phyloP scores from a whole-genome alignment of 1,284 basidiomycete genomes.

The Pyrrhoderma noxium region DNA sequence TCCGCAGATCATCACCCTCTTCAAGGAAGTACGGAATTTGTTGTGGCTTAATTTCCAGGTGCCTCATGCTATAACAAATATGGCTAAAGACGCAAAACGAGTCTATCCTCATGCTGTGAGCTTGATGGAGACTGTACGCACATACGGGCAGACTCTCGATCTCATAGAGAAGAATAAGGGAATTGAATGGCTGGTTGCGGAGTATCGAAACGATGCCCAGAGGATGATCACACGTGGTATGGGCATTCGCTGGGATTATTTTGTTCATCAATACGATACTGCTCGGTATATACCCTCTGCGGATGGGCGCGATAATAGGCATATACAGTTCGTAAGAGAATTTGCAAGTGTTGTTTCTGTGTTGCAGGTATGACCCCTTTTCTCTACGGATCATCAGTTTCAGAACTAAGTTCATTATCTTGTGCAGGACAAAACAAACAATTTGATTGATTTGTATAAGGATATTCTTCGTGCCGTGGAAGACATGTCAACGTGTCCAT shows the following conservation, averaged over 20 bases:
- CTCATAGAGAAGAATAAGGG: constrained; percentile 84
- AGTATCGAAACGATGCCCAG: constrained; percentile 86
- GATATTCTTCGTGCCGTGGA: constrained; percentile 82
- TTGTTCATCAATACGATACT: constrained; percentile 87
- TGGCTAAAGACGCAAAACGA: constrained; percentile 96
- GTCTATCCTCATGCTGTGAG: constrained; percentile 98
- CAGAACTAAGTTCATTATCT: constrained; percentile 57
- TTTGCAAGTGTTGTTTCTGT: constrained; percentile 90
- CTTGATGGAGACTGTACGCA: constrained; percentile 96
- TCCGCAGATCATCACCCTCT: constrained; percentile 94
- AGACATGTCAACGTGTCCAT: constrained; percentile 82
- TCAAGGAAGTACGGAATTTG: constrained; percentile 96
- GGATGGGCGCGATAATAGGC: constrained; percentile 79
- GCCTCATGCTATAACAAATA: constrained; percentile 89
- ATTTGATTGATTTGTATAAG: constrained; percentile 85
- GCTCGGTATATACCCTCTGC: constrained; percentile 62
- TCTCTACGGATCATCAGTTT: constrained; percentile 83
- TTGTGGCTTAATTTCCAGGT: constrained; percentile 95
- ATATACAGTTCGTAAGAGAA: constrained; percentile 91
- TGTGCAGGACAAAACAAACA: constrained; percentile 85
- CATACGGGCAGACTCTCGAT: constrained; percentile 91
- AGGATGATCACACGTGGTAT: constrained; percentile 90
- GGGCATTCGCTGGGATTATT: constrained; percentile 94
- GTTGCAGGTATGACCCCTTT: constrained; percentile 52
- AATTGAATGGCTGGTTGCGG: constrained; percentile 89